These are phyloP conservation scores for Alternaria sp. DNA, from an alignment of 2,329 filamentous ascomycete genomes.

Conservation along the genomic window DNA sequence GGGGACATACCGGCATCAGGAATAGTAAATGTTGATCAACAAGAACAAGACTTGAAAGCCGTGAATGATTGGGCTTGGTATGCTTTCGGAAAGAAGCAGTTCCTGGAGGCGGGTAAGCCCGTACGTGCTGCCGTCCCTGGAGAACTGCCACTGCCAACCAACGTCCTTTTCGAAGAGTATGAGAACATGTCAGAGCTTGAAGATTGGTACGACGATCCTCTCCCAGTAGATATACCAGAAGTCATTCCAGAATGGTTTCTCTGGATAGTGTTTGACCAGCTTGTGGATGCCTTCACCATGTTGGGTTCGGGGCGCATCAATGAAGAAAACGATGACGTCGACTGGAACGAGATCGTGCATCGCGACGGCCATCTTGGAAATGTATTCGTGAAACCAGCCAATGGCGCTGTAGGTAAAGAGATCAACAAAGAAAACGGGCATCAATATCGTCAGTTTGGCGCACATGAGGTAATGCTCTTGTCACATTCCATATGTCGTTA, in stretches of 20 bases:
- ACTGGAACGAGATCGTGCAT: conserved; percentile 15
- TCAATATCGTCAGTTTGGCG: neutral
- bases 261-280: conserved; percentile 14
- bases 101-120: accelerated
- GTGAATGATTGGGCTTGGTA: neutral
- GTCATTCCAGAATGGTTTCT: conserved; percentile 13
- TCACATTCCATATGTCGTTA: neutral
- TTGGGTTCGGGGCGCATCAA: conserved; percentile 2
- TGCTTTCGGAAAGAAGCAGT: neutral
- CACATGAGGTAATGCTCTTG: neutral
- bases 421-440: too few relatives aligned
- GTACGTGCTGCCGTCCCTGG: neutral
- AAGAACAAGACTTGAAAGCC: neutral
- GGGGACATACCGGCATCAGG: neutral
- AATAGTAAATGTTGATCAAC: neutral
- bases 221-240: neutral
- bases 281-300: conserved; percentile 3
- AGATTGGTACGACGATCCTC: neutral
- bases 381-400: conserved; percentile 9
- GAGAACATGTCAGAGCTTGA: neutral
- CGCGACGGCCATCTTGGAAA: conserved; percentile 6
- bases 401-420: neutral
- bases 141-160: neutral
- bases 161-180: neutral
- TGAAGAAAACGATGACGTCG: neutral